Evolutionary conservation across 768 basidiomycete species (phyloP), one percentile per base, ranked within the genome.

Genomic region (Gautieria morchelliformis): DNA sequence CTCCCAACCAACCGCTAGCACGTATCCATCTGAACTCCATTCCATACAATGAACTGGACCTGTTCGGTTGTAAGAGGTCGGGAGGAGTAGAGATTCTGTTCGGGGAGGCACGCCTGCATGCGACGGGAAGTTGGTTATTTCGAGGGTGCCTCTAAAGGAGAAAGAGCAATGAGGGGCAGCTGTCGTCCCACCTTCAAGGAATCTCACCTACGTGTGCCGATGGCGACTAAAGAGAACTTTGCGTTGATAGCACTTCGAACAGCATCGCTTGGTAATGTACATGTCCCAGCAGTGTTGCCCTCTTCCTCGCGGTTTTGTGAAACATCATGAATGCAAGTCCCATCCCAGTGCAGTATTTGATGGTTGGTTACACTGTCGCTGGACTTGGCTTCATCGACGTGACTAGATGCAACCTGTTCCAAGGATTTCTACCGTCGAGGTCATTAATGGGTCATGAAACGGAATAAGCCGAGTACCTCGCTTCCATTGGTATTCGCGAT

Each of bases 11-110:
- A 93, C 92, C 35, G 93, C 94, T 11, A 99, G 74, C 6, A 90
- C 91, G 70, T 93, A 93, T 2, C 95, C 95, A 69, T 99, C 96
- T 0, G 89, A 89, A 52, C 89, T 94, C 95, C 94, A 97, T 63
- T 92, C 83, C 68, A 95, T 75, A 11, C 80, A 68, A 58, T 69
- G 79, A 5, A 92, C 82, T 41, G 78, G 70, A 1, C 89, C 90
- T 5, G 75, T 79, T 22, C 68, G 74, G 60, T 75, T 78, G 60
- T 81, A 80, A 39, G 80, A 75, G 60, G 82, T 81, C 5, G 85
- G 83, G n/a, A 87, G 69, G 22, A 81, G 71, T 49, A 91, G 70
- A 19, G 70, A 71, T 65, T 88, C 81, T 1, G 86, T 82, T 56
- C 75, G 76, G 1, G 86, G 83, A 12, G 75, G 66, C 27, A 73